Conservation (phyloP, 2,329 filamentous ascomycete genomes). For the Pestalotiopsis sp. region DNA sequence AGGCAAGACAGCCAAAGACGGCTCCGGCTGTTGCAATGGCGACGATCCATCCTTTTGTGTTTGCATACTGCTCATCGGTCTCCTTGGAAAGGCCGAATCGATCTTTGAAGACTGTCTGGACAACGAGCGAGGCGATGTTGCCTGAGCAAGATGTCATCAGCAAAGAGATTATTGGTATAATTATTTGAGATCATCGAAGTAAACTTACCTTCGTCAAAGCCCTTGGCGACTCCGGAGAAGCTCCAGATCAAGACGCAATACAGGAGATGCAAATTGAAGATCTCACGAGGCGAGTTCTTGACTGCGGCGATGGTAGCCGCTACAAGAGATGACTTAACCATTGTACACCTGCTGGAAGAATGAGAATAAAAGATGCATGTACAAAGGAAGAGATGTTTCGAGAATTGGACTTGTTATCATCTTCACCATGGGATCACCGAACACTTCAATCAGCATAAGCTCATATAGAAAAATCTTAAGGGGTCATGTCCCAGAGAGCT, state of each 20-base stretch:
- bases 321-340: conserved; percentile 21
- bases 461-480: background rate
- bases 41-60: conserved; percentile 35
- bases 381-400: background rate
- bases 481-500: background rate
- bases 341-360: background rate
- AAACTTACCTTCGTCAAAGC: conserved; percentile 31
- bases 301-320: conserved; percentile 29
- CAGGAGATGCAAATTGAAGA: conserved; percentile 33
- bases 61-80: conserved; percentile 28
- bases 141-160: conserved; percentile 17
- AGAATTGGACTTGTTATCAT: background rate
- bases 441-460: background rate
- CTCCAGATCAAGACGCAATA: conserved; percentile 29
- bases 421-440: background rate
- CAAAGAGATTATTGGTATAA: background rate
- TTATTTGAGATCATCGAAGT: no score
- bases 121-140: conserved; percentile 33
- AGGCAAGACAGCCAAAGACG: conserved; percentile 31
- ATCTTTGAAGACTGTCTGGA: conserved; percentile 30
- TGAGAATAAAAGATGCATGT: background rate
- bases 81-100: conserved; percentile 25
- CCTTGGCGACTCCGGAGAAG: conserved; percentile 33
- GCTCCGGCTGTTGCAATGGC: conserved; percentile 33
- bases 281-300: conserved; percentile 27